A percentile compares a stretch with the other conserved stretches of the same genome.
These are phyloP conservation scores for Hanseniaspora hatyaiensis DNA, from an alignment of 805 yeast genomes.

Conservation along the genomic window DNA sequence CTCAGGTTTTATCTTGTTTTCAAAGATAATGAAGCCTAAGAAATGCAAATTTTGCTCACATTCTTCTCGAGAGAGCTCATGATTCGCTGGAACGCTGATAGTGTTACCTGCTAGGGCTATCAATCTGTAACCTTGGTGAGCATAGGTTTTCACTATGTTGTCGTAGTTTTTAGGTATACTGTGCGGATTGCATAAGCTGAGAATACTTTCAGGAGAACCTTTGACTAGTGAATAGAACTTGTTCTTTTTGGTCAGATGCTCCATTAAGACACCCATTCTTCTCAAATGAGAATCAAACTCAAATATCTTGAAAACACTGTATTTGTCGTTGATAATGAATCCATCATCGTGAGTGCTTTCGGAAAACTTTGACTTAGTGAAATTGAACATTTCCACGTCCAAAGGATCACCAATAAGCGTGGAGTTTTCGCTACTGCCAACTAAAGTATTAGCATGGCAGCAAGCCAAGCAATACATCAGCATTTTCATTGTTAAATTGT, in stretches of 20 bases:
- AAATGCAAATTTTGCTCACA: slow-evolving; percentile 63
- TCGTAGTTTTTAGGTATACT: slow-evolving; percentile 67
- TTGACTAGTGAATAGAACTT: slow-evolving; percentile 52
- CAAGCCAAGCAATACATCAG: slow-evolving; percentile 35
- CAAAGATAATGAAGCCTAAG: slow-evolving; percentile 83
- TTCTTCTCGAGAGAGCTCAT: slow-evolving; percentile 44
- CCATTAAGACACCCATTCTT: slow-evolving; percentile 77
- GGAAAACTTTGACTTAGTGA: slow-evolving; percentile 62
- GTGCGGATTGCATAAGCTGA: slow-evolving; percentile 57
- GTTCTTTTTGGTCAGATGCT: slow-evolving; percentile 27
- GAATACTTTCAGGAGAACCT: slow-evolving; percentile 95
- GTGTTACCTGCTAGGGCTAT: slow-evolving; percentile 80
- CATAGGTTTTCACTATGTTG: slow-evolving; percentile 65
- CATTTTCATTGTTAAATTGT: slow-evolving; percentile 18
- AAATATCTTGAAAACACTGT: slow-evolving; percentile 40
- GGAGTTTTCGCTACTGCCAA: slow-evolving; percentile 42
- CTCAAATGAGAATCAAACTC: slow-evolving; percentile 79
- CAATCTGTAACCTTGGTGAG: slow-evolving; percentile 89
- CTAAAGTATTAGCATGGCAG: slow-evolving; percentile 75
- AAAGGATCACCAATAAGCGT: slow-evolving; percentile 78
- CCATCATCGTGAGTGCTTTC: slow-evolving; percentile 42
- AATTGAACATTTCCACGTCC: slow-evolving; percentile 86
- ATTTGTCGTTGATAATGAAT: slow-evolving; percentile 30
- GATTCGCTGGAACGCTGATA: slow-evolving; percentile 32
- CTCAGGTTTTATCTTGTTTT: slow-evolving; percentile 69